Evolutionary conservation across 805 yeast species (phyloP), one percentile per base, ranked within the genome.

Genomic region (Candida rishiriensis): DNA sequence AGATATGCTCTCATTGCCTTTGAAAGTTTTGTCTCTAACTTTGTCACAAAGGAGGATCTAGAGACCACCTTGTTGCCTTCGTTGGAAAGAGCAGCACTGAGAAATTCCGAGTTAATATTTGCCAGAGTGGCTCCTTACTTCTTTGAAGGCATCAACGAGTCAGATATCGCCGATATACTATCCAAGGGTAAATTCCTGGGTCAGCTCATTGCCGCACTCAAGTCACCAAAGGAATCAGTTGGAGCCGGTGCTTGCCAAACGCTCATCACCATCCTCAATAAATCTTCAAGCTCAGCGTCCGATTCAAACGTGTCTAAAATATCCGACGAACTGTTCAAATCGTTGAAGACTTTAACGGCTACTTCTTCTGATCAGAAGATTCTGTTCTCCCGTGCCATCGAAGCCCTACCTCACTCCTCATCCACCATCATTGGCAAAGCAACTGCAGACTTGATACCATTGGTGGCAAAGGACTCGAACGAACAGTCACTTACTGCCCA

Each of bases 101-200:
- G 96, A 61, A 79, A 95, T 2, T 83, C 96, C 0, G 97, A 88
- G 56, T 62, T 69, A 33, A 76, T 87, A 0, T 76, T 88, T 44
- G 73, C 72, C n/a, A 51, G 56, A 15, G 59, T 83, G n/a, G 59
- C 85, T 2, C 76, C 81, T 3, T 69, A 72, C 10, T 56, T 88
- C 9, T 68, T 83, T 26, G 33, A 35, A 2, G 48, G 64, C 8
- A 29, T 71, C 41, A 43, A 69, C 3, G 43, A 57, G 1, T 14
- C 40, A 3, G 50, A 77, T 44, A 50, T 76, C n/a, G 56, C 79
- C 16, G 77, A 78, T 44, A 50, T 76, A n/a, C 58, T 79, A 10
- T 56, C 66, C 2, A 44, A 46, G 40, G 64, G 39, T 1, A 80
- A 81, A 48, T 63, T 85, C 13, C 59, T 79, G 36, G 45, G 71